Evolutionary conservation across 371 early-diverging fungal genomes (phyloP).

Genomic region (Nematocida parisii): DNA sequence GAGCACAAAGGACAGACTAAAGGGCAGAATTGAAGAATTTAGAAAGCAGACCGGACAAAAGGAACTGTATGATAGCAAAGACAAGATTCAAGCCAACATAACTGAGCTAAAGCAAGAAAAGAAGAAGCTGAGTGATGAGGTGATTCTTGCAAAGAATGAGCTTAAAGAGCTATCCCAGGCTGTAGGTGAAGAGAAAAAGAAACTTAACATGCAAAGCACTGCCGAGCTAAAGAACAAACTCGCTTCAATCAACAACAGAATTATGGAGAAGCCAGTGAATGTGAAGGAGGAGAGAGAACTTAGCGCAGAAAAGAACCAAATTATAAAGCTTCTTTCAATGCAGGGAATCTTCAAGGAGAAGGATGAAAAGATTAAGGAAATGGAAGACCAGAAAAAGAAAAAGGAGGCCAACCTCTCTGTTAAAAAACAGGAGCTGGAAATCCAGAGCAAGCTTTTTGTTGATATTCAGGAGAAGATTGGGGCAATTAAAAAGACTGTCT

Average conservation of each 20-base stretch:
- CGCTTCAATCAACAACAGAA: slow-evolving; percentile 37
- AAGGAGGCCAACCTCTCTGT: slow-evolving; percentile 35
- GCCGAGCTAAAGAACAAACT: slow-evolving; percentile 48
- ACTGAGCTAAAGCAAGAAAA: slow-evolving; percentile 35
- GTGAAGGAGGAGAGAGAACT: slow-evolving; percentile 51
- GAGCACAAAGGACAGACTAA: slow-evolving; percentile 30
- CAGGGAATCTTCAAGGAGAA: slow-evolving; percentile 59
- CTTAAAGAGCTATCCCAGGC: slow-evolving; percentile 32
- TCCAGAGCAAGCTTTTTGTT: background rate
- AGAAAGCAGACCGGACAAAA: slow-evolving; percentile 55
- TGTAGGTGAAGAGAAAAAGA: slow-evolving; percentile 58
- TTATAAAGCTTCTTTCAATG: slow-evolving; percentile 51
- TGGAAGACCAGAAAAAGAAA: slow-evolving; percentile 51
- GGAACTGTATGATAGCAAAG: slow-evolving; percentile 43
- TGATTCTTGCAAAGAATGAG: slow-evolving; percentile 6
- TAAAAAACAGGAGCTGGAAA: slow-evolving; percentile 53
- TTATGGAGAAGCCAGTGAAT: slow-evolving; percentile 47
- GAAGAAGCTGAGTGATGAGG: slow-evolving; percentile 8
- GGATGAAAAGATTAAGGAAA: slow-evolving; percentile 56
- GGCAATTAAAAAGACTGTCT: slow-evolving; percentile 23
- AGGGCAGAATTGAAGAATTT: slow-evolving; percentile 51
- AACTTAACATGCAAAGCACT: slow-evolving; percentile 55
- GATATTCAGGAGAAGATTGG: slow-evolving; percentile 37
- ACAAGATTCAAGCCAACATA: slow-evolving; percentile 14
- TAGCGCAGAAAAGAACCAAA: slow-evolving; percentile 41